Evolutionary conservation across 2,329 filamentous ascomycete species (phyloP).

Genomic region (Xylariaceae sp.): DNA sequence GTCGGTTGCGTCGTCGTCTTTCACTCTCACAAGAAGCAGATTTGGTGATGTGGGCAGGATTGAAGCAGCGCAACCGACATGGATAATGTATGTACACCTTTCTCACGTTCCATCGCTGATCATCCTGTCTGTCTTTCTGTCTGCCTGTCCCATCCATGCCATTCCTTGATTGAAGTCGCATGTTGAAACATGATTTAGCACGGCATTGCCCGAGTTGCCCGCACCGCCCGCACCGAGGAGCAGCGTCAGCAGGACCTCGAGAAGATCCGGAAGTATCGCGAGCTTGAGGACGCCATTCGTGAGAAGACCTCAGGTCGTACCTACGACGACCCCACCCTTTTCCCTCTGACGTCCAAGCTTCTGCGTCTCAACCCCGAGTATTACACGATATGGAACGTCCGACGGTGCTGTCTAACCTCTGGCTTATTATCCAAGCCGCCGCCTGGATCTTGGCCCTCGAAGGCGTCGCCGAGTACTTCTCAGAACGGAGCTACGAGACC

Average conservation of each 20-base stretch:
- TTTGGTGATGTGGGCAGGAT: background rate
- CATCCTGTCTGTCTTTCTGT: background rate
- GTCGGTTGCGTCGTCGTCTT: background rate
- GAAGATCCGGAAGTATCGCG: conserved; percentile 71
- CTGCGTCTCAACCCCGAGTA: conserved; percentile 78
- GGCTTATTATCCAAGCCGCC: conserved; percentile 49
- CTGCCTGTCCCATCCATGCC: background rate
- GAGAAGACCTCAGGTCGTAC: conserved; percentile 47
- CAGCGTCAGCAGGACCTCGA: conserved; percentile 65
- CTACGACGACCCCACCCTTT: conserved; percentile 49
- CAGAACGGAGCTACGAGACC: conserved; percentile 52
- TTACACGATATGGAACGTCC: conserved; percentile 87
- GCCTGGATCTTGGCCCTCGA: conserved; percentile 46
- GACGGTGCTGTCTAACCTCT: conserved; percentile 64
- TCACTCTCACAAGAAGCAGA: background rate
- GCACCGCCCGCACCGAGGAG: conserved; percentile 57
- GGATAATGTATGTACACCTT: conserved; percentile 27
- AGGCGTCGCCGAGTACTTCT: conserved; percentile 50
- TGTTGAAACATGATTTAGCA: conserved; percentile 53
- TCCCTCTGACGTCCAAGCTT: conserved; percentile 66
- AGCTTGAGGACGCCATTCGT: conserved; percentile 63
- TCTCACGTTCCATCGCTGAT: no score
- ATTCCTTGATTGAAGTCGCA: background rate
- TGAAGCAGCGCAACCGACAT: conserved; percentile 20
- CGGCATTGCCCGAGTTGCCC: conserved; percentile 67